Conservation (phyloP, 129 eudicot genomes). For the Arctium lappa region DNA sequence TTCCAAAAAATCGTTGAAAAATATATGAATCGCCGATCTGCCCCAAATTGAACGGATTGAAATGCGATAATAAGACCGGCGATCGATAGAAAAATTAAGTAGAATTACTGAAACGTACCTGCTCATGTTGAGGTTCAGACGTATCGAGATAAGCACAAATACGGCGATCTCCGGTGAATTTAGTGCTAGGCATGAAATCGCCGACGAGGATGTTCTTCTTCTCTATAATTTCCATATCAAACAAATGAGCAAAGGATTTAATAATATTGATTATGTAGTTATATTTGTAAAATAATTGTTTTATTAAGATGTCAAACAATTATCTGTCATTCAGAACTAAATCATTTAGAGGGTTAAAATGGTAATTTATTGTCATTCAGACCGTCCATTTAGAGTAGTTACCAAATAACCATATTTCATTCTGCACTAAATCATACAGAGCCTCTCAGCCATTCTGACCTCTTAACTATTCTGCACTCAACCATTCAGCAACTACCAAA, state of each 20-base stretch:
- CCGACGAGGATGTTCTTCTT: slow-evolving; percentile 57
- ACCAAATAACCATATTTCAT: too few relatives aligned
- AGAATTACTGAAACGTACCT: slow-evolving; percentile 7
- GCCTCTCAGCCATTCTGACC: too few relatives aligned
- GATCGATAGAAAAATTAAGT: not conserved
- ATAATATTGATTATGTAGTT: too few relatives aligned
- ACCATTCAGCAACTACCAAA: too few relatives aligned
- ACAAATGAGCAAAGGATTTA: slow-evolving; percentile 48
- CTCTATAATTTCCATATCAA: slow-evolving; percentile 58
- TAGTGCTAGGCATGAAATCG: slow-evolving; percentile 54
- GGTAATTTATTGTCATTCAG: too few relatives aligned
- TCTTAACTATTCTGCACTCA: too few relatives aligned
- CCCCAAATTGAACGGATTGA: not conserved
- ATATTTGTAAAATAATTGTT: too few relatives aligned
- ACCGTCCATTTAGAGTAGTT: too few relatives aligned
- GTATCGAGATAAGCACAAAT: slow-evolving; percentile 62
- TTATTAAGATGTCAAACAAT: too few relatives aligned
- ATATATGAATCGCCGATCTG: slow-evolving; percentile 6
- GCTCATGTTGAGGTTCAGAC: slow-evolving; percentile 51
- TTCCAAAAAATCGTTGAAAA: not conserved
- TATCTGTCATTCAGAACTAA: too few relatives aligned
- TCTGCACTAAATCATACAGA: too few relatives aligned
- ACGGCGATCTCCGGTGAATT: slow-evolving; percentile 54
- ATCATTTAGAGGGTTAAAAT: too few relatives aligned
- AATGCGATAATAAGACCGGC: slow-evolving; percentile 7